These are phyloP conservation scores for Candida wancherniae DNA, from an alignment of 805 yeast species.

Conservation along the genomic window DNA sequence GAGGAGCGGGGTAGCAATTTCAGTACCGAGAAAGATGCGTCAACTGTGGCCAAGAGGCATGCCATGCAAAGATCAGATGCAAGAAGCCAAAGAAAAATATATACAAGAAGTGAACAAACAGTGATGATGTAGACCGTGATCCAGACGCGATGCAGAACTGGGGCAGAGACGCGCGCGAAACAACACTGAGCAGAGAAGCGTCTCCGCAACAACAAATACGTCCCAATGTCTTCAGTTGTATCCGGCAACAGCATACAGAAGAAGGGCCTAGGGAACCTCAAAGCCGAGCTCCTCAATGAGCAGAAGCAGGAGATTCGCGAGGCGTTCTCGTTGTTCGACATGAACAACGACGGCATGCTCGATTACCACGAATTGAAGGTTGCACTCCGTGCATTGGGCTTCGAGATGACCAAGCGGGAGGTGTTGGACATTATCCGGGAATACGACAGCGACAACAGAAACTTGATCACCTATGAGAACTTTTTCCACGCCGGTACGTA, in stretches of 20 bases:
- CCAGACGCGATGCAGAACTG: too few relatives aligned
- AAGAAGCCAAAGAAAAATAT: too few relatives aligned
- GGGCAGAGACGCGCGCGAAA: too few relatives aligned
- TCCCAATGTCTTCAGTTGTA: conserved; percentile 13
- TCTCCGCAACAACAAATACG: conserved; percentile 6
- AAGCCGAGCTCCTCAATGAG: conserved; percentile 70
- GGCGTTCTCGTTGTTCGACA: conserved; percentile 86
- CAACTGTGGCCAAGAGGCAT: too few relatives aligned
- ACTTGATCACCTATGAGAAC: conserved; percentile 72
- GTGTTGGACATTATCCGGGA: conserved; percentile 73
- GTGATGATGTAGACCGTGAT: too few relatives aligned
- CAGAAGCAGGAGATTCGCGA: conserved; percentile 89
- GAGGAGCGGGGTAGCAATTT: too few relatives aligned
- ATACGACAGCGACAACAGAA: conserved; percentile 72
- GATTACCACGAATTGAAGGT: conserved; percentile 94
- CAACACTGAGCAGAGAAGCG: too few relatives aligned
- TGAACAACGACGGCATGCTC: conserved; percentile 83
- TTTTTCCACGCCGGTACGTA: conserved; percentile 67
- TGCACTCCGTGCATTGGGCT: conserved; percentile 90
- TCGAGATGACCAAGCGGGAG: conserved; percentile 72
- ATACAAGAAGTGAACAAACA: too few relatives aligned
- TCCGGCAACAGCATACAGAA: conserved; percentile 10
- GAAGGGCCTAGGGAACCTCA: conserved; percentile 39
- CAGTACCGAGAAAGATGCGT: too few relatives aligned
- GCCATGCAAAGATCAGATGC: too few relatives aligned